Percentiles rank a stretch among this genome's conserved stretches.
Evolutionary conservation across 2,329 filamentous ascomycete genomes (phyloP).

Genomic region (Verticillium tricorpus): DNA sequence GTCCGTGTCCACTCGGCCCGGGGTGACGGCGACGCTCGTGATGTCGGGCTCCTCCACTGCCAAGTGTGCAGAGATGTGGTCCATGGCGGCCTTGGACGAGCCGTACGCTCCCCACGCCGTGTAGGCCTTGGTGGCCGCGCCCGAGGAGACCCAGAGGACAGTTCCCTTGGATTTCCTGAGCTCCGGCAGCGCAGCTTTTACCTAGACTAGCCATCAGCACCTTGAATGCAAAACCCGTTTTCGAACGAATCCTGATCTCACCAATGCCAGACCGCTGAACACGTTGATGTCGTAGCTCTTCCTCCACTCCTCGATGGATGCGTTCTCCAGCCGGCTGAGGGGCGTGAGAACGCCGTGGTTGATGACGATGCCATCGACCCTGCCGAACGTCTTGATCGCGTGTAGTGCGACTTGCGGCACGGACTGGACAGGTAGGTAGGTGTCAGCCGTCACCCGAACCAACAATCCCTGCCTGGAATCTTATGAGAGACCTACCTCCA

Average conservation of each 20-base stretch:
- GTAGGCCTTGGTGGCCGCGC: conserved; percentile 65
- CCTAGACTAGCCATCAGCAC: conserved; percentile 35
- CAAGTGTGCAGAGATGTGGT: conserved; percentile 71
- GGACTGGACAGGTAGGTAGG: conserved; percentile 41
- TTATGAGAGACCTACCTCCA: conserved; percentile 35
- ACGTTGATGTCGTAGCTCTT: conserved; percentile 77
- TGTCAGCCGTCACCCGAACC: background rate
- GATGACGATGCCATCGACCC: conserved; percentile 75
- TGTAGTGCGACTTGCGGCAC: conserved; percentile 59
- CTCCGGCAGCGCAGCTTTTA: conserved; percentile 64
- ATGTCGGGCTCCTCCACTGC: conserved; percentile 73
- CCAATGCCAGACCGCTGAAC: conserved; percentile 75
- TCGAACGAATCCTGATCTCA: conserved; percentile 33
- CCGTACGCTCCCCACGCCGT: conserved; percentile 77
- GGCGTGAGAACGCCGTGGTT: conserved; percentile 85
- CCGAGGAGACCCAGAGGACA: conserved; percentile 76
- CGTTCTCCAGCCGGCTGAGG: conserved; percentile 64
- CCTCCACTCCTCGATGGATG: conserved; percentile 70
- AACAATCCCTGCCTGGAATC: background rate
- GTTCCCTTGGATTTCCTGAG: conserved; percentile 65
- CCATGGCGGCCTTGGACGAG: conserved; percentile 76
- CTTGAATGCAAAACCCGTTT: background rate
- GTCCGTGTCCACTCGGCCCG: conserved; percentile 80
- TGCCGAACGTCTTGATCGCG: conserved; percentile 63
- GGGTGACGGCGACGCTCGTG: conserved; percentile 66